These are phyloP conservation scores for Passiflora organensis DNA, from an alignment of 345 rosid genomes.

Conservation along the genomic window DNA sequence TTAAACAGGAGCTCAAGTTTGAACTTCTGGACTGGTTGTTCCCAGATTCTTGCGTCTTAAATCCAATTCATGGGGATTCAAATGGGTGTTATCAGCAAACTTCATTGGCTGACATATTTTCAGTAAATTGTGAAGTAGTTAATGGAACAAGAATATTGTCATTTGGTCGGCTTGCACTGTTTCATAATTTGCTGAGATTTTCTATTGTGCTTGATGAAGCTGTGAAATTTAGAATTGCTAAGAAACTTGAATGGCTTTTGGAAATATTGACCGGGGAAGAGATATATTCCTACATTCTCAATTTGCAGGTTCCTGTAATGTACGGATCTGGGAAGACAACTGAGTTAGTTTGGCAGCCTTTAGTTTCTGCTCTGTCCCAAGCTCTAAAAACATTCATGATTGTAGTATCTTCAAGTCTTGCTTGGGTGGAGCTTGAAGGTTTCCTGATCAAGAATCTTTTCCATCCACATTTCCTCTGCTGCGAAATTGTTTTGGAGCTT, in stretches of 20 bases:
- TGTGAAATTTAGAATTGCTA: constrained; percentile 38
- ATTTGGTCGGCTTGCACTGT: constrained; percentile 51
- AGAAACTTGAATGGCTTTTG: constrained; percentile 69
- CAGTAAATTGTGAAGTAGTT: constrained; percentile 34
- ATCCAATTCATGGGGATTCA: constrained; percentile 21
- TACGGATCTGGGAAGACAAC: constrained; percentile 46
- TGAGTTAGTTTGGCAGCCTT: constrained; percentile 60
- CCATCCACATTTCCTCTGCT: constrained; percentile 82
- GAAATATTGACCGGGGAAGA: constrained; percentile 48
- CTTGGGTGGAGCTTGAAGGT: constrained; percentile 58
- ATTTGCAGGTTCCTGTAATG: constrained; percentile 52
- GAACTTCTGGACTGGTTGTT: constrained; percentile 64
- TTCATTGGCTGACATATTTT: constrained; percentile 47
- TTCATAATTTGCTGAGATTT: constrained; percentile 51
- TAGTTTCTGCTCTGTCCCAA: constrained; percentile 52
- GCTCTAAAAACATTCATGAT: constrained; percentile 71
- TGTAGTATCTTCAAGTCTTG: constrained; percentile 49
- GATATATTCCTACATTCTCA: constrained; percentile 59
- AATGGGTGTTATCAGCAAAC: constrained; percentile 18
- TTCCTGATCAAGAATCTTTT: constrained; percentile 70
- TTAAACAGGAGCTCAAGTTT: constrained; percentile 46
- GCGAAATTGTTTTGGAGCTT: constrained; percentile 73
- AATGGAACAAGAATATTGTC: constrained; percentile 30
- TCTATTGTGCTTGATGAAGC: constrained; percentile 48
- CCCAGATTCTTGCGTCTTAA: constrained; percentile 26